Evolutionary conservation across 495 filamentous ascomycete species (phyloP).

Genomic region (Penicillium steckii): DNA sequence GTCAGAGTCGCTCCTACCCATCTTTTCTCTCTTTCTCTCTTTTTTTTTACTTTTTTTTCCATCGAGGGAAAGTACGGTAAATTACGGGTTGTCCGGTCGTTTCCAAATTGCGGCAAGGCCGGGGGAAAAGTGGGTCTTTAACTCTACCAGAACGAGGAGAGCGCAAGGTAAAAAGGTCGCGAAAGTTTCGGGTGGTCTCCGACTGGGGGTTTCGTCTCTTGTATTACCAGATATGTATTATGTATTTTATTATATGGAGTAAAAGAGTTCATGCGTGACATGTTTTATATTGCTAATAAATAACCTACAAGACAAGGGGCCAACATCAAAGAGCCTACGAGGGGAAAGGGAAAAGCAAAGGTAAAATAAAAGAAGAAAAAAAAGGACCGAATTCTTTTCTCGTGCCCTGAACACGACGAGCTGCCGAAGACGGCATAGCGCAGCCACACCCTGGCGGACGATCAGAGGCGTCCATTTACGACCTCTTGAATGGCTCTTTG

Average conservation of each 20-base stretch:
- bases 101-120: conserved; percentile 14
- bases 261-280: too few species aligned
- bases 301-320: not conserved
- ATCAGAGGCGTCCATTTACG: not conserved
- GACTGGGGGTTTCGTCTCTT: not conserved
- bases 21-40: conserved; percentile 5
- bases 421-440: not conserved
- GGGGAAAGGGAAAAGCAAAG: not conserved
- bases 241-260: too few species aligned
- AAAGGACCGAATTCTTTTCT: not conserved
- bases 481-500: not conserved
- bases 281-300: too few species aligned
- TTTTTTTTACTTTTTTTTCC: not conserved
- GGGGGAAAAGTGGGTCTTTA: not conserved
- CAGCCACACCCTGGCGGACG: not conserved
- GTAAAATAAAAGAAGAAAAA: not conserved
- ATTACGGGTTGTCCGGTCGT: conserved; percentile 6
- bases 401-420: not conserved
- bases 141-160: not conserved
- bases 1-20: not conserved
- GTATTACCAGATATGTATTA: too few species aligned
- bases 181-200: not conserved
- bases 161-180: not conserved
- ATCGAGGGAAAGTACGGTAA: not conserved
- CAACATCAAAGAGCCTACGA: not conserved